These are phyloP conservation scores for Myriosclerotinia duriaeana DNA, from an alignment of 2,329 filamentous ascomycete genomes.

Conservation along the genomic window DNA sequence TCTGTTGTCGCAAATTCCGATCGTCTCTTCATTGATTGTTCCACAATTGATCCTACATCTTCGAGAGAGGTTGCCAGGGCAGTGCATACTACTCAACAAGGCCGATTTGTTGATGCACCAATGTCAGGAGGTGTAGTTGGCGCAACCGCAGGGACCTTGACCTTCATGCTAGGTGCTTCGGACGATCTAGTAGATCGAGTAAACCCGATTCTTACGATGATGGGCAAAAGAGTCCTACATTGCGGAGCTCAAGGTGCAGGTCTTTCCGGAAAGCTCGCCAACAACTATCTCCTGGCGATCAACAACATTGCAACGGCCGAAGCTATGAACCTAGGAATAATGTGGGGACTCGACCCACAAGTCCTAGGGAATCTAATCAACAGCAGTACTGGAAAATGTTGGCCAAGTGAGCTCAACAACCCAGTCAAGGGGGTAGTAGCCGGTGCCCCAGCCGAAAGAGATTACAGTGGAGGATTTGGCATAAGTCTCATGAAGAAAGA, in stretches of 20 bases:
- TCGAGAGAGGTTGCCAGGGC: constrained; percentile 74
- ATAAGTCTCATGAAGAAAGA: constrained; percentile 81
- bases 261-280: constrained; percentile 88
- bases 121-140: constrained; percentile 97
- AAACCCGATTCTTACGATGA: constrained; percentile 68
- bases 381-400: constrained; percentile 89
- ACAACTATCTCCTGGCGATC: constrained; percentile 93
- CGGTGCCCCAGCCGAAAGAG: constrained; percentile 70
- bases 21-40: constrained; percentile 90
- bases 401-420: constrained; percentile 95
- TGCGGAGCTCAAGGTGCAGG: constrained; percentile 83
- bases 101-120: constrained; percentile 86
- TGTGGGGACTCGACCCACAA: constrained; percentile 54
- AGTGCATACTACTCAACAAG: constrained; percentile 65
- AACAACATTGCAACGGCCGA: constrained; percentile 73
- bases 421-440: constrained; percentile 83
- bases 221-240: constrained; percentile 85
- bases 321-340: constrained; percentile 58
- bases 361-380: constrained; percentile 86
- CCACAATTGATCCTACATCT: constrained; percentile 89
- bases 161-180: constrained; percentile 88
- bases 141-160: constrained; percentile 80
- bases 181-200: constrained; percentile 60
- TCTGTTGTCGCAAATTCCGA: constrained; percentile 51
- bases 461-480: constrained; percentile 76